Evolutionary conservation across 805 yeast genomes (phyloP), one percentile per base, ranked within the genome.

Genomic region (Ogataea siamensis): DNA sequence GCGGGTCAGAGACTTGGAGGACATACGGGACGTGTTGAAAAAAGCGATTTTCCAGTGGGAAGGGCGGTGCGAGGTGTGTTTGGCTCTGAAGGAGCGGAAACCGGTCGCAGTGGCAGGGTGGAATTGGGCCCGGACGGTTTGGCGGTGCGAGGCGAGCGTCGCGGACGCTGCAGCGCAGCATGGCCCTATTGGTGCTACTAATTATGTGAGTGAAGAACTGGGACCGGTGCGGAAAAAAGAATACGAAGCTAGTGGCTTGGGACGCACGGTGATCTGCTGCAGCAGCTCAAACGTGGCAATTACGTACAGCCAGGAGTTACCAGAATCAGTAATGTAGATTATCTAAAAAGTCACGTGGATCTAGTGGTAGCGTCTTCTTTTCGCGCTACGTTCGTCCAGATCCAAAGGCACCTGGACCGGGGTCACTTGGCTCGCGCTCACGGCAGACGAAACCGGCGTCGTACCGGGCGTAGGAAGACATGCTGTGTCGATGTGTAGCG

Each of bases 391-490:
- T 10, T 35, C 36, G 18, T 32, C 43, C 13, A 32, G 18, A 5
- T 43, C 43, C 35, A 36, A 8, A 16, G 46, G 37, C 14, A 42
- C 20, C 29, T 45, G 48, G 20, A 49, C 39, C 8, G 53, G 55
- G 9, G 59, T 53, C 14, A 47, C 43, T 23, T 51, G 59, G 18
- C 46, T 51, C 10, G 48, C 18, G 35, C 40, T 28, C 20, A 25
- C 28, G 14, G 39, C 34, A 4, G 43, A 22, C 13, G 42, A 34
- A 20, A 38, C 37, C 21, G 51, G 51, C 26, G 65, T 60, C 15
- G 60, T 53, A 28, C 64, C 62, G 5, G 65, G 65, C 13, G 65
- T 59, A 16, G 58, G 53, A 10, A 56, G 42, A 18, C 44, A 45
- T 9, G 46, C 35, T 2, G 55, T 39, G 25, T 53, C 58, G 6